Conservation (phyloP, 1,284 basidiomycete genomes). For the Coniferiporia weirii region DNA sequence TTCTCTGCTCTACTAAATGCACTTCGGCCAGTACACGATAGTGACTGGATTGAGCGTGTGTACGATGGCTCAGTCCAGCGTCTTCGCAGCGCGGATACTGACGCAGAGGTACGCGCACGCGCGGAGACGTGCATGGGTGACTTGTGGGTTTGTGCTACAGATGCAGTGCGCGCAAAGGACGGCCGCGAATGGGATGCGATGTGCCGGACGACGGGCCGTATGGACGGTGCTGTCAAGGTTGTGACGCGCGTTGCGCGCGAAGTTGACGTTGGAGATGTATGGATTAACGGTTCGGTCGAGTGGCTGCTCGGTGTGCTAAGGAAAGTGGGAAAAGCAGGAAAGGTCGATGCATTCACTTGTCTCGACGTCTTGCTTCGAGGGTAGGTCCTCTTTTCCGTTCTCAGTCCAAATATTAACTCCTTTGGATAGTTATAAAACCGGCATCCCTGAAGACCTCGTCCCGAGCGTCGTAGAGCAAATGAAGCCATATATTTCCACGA, state of each 20-base stretch:
- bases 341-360: slow-evolving; percentile 77
- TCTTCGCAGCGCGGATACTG: slow-evolving; percentile 77
- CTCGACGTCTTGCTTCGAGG: slow-evolving; percentile 70
- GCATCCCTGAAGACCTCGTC: slow-evolving; percentile 59
- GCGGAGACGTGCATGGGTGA: slow-evolving; percentile 84
- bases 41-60: slow-evolving; percentile 58
- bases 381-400: slow-evolving; percentile 31
- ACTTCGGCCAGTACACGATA: slow-evolving; percentile 53
- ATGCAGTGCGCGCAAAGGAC: slow-evolving; percentile 54
- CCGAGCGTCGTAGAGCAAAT: slow-evolving; percentile 66
- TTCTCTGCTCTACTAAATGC: slow-evolving; percentile 68
- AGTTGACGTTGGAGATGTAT: slow-evolving; percentile 63
- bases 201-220: slow-evolving; percentile 71
- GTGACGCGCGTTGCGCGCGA: slow-evolving; percentile 67
- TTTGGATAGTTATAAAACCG: slow-evolving; percentile 52
- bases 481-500: slow-evolving; percentile 63
- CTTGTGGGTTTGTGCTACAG: slow-evolving; percentile 82
- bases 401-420: slow-evolving; percentile 12
- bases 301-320: slow-evolving; percentile 77
- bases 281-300: slow-evolving; percentile 76
- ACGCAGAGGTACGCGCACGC: slow-evolving; percentile 82
- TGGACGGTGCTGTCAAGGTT: slow-evolving; percentile 66
- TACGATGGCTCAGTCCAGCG: slow-evolving; percentile 72
- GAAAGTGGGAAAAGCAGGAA: slow-evolving; percentile 76
- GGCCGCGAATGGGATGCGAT: slow-evolving; percentile 78